Base-by-base conservation (phyloP, 768 basidiomycete genomes). In the Boletus speciosus region DNA sequence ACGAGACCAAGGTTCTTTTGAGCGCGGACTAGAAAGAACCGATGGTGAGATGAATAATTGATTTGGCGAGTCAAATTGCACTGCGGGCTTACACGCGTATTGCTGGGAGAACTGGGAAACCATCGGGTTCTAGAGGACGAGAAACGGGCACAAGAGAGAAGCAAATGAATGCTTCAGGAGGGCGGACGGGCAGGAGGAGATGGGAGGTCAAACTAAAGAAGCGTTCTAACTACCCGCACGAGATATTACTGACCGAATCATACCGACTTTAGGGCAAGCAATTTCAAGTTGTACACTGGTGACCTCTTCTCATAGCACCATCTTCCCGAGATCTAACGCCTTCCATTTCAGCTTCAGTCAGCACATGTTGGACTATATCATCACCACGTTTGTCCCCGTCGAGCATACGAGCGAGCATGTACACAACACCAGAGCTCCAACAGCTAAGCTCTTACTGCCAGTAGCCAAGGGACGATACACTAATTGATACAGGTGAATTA, bases 1-100 rank as follows among this genome's bases (percentile, higher is more conserved):
- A 94, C 83, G 64, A 98, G 83, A 61, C 91, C 92, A 50, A 96
- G 77, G 56, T 82, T 80, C 83, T 97, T 98, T 82, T 97, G 95
- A 41, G 95, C 91, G 71, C 96, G 92, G 78, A 84, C 93, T 95
- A 64, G 11, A 57, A 49, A 34, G 32, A 47, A 62, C 47, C 9
- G 59, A 34, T 34, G 25, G 40, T 66, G 49, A 66, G 52, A 65
- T 51, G 52, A 54, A 43, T 25, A 36, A 29, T 19, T 45, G 56
- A 58, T 61, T 51, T 54, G 15, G 51, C 9, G 27, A 21, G 16
- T 38, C 12, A 19, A 19, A 53, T 38, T 38, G 44, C 6, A 43
- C 50, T 21, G 52, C 5, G 23, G n/a, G 81, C 89, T 76, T 49
- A 92, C 90, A 90, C 66, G 90, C 85, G 70, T 89, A 90, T 78